Evolutionary conservation across 2,329 filamentous ascomycete genomes (phyloP), one percentile per base, ranked within the genome.

Genomic region (Pseudopithomyces chartarum): DNA sequence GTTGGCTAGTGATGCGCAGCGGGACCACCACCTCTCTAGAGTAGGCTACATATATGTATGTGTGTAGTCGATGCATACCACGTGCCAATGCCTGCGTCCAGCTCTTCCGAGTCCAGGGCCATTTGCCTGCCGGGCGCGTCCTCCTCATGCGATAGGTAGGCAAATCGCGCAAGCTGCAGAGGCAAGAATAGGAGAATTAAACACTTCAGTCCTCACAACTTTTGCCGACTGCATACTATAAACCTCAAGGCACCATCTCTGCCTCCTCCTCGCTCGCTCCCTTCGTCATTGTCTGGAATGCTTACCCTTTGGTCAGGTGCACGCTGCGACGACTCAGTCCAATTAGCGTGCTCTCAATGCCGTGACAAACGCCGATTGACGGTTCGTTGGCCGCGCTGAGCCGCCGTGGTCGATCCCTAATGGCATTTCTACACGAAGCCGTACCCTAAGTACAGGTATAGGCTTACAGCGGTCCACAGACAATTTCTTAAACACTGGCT

Each of bases 361-460:
- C 48, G 38, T 51, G 36, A 51, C 48, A 51, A 40, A 51, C 23
- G 13, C 48, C 48, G 47, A 17, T 17, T 47, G 7, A 36, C 44
- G 17, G 43, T 47, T 20, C 29, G 44, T 34, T 36, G 20, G 13
- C 49, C 56, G 52, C 47, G 29, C 36, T 39, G 42, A 58, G 52
- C 56, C 56, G 56, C 38, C 1, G 20, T 26, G 32, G n/a, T 43
- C 32, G 52, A 49, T 43, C 56, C 42, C 48, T 55, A 55, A 58
- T 20, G 56, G 56, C 56, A 58, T 53, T 34, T 52, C 36, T 55
- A 52, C 56, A 58, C 56, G 56, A 58, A 52, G 43, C 22, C 19
- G 51, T 43, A 50, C 56, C 46, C 52, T 55, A 58, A 58, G 56
- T 42, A 58, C 52, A 58, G 48, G 52, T 49, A 55, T 58, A 58